phyloP scores from a whole-genome alignment of 2,329 filamentous ascomycete genomes.

The Fusarium tjaetaba region DNA sequence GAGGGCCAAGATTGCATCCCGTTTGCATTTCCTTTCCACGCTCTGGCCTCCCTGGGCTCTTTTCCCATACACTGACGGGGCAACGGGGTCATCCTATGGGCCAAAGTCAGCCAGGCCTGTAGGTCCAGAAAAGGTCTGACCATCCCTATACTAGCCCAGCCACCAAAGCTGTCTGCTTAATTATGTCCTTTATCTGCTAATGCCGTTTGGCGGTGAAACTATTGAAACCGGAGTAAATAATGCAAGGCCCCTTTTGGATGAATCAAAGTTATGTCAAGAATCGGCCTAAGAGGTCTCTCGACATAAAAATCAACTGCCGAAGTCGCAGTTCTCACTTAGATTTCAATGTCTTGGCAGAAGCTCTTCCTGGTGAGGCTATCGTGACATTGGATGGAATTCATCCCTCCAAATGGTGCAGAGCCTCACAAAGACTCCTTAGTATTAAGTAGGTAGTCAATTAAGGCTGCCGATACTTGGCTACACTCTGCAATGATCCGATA shows the following conservation, averaged over 20 bases:
- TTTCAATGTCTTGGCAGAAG: not conserved
- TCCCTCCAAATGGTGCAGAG: not conserved
- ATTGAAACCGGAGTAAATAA: slow-evolving; percentile 36
- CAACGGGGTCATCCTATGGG: slow-evolving; percentile 34
- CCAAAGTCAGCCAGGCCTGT: slow-evolving; percentile 20
- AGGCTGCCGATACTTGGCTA: not conserved
- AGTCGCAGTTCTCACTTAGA: not conserved
- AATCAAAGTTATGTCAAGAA: slow-evolving; percentile 12
- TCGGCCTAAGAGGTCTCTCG: not conserved
- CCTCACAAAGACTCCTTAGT: not conserved
- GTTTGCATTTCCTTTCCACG: slow-evolving; percentile 40
- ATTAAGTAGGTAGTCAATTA: not conserved
- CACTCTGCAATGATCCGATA: too few species aligned
- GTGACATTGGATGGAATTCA: not conserved
- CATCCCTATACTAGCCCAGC: rapidly evolving
- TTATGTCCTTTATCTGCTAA: slow-evolving; percentile 15
- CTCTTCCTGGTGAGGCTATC: not conserved
- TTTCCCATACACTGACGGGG: slow-evolving; percentile 48
- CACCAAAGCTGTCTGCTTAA: not conserved
- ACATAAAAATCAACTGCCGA: slow-evolving; percentile 19
- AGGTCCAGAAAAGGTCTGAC: not conserved
- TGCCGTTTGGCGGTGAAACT: slow-evolving; percentile 36
- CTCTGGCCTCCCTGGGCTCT: slow-evolving; percentile 39
- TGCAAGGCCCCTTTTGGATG: slow-evolving; percentile 29
- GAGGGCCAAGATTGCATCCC: slow-evolving; percentile 32